These are phyloP conservation scores for Trichosporon faecale DNA, from an alignment of 1,284 basidiomycete genomes.

Conservation along the genomic window DNA sequence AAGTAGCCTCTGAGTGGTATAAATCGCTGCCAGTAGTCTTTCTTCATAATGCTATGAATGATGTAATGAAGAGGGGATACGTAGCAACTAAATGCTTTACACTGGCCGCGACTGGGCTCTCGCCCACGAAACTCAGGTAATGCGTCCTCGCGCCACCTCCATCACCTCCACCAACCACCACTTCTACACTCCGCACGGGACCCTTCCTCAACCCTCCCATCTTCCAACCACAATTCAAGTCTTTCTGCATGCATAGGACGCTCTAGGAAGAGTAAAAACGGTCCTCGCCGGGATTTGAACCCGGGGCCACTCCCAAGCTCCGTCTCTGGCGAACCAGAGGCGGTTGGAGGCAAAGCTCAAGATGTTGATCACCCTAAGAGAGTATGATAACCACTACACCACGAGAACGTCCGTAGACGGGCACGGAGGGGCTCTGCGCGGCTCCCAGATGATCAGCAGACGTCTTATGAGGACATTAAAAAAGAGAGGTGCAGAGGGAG, in stretches of 20 bases:
- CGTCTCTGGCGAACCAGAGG: not conserved
- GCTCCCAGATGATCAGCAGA: not conserved
- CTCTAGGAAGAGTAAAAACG: not conserved
- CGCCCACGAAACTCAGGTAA: too few relatives aligned
- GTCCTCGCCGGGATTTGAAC: conserved; percentile 5
- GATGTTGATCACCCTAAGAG: conserved; percentile 4
- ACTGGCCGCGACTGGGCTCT: too few relatives aligned
- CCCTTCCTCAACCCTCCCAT: not conserved
- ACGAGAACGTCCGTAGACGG: conserved; percentile 3
- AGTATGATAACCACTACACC: conserved; percentile 5
- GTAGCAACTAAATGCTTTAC: too few relatives aligned
- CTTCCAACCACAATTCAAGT: not conserved
- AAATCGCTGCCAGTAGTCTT: too few relatives aligned
- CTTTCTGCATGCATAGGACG: not conserved
- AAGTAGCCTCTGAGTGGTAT: too few relatives aligned
- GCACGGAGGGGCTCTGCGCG: not conserved
- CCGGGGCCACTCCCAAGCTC: not conserved
- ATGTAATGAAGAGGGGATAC: too few relatives aligned
- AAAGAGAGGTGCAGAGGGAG: not conserved
- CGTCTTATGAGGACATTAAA: not conserved
- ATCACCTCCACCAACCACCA: not conserved
- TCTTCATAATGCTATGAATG: too few relatives aligned
- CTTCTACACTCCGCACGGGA: not conserved
- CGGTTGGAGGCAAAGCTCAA: not conserved
- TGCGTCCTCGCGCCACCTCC: not conserved